Evolutionary conservation across 2,329 filamentous ascomycete genomes (phyloP), one percentile per base, ranked within the genome.

Genomic region (Colletotrichum sp.): DNA sequence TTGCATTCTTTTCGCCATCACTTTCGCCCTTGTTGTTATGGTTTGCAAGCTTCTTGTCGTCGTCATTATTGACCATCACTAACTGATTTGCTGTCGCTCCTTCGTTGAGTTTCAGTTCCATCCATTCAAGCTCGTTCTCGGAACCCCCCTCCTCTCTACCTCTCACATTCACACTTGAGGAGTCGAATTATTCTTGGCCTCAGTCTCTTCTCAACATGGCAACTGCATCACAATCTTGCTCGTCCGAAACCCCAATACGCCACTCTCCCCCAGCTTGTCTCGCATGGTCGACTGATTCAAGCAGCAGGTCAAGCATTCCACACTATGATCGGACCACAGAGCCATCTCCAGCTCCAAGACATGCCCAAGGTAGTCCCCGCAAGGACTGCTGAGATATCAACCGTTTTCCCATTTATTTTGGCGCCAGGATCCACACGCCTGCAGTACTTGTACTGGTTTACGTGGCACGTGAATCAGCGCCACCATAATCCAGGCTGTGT

Each of bases 401-500:
- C 0, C 16, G 16, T 6, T 44, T 6, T 9, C 4, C 1, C 8
- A 9, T 44, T 44, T 0, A 44, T 44, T 16, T 2, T 18, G 16
- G 36, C 36, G 8, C 8, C 8, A 18, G 16, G 4, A 9, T 5
- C 0, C 1, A 18, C 0, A 39, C 8, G 16, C 16, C 36, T 44
- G 36, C 2, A n/a, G 36, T 44, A 44, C 16, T 44, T 44, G 36
- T 10, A 44, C 36, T n/a, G 7, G 5, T 18, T 5, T 9, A 0
- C 8, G 16, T 44, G 0, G 0, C 0, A 44, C 16, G 16, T n/a
- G 0, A 44, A 18, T 44, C 16, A 18, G 16, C 16, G 10, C 16
- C 36, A 6, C 16, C 16, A n/a, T 18, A 44, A 6, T 44, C 5
- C 8, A 18, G 36, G 36, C 0, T 1, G 36, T 18, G 36, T 44